phyloP scores from a whole-genome alignment of 2,329 filamentous ascomycete species.

The Cytospora schulzeri region DNA sequence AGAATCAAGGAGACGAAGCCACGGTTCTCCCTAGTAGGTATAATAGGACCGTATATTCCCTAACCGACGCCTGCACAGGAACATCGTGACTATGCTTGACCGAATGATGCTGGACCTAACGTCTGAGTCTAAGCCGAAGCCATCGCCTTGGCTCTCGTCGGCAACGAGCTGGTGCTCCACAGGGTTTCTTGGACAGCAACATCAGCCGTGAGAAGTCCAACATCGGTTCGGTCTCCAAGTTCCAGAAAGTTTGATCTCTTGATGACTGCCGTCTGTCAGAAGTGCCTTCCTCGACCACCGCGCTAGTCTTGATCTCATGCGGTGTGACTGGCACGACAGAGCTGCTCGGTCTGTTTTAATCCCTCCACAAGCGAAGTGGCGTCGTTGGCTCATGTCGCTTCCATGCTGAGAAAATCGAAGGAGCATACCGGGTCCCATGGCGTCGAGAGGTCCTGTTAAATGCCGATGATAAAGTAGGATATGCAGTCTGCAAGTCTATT shows the following conservation, averaged over 20 bases:
- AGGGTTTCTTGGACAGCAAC: neutral
- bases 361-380: constrained; percentile 27
- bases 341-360: constrained; percentile 11
- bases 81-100: neutral
- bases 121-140: neutral
- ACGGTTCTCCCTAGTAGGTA: neutral
- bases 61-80: too few relatives aligned
- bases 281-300: neutral
- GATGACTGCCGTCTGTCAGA: constrained; percentile 10
- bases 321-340: constrained; percentile 17
- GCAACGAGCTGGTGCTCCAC: neutral
- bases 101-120: neutral
- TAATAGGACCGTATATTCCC: too few relatives aligned
- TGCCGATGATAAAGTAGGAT: neutral
- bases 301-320: constrained; percentile 11
- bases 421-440: neutral
- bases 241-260: neutral
- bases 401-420: neutral
- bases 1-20: constrained; percentile 3
- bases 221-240: neutral
- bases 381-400: constrained; percentile 7
- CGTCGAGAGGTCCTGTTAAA: neutral
- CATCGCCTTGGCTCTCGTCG: neutral
- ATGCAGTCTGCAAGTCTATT: neutral
- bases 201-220: constrained; percentile 8